Evolutionary conservation across 768 basidiomycete genomes (phyloP).

Genomic region (Suillus variegatus): DNA sequence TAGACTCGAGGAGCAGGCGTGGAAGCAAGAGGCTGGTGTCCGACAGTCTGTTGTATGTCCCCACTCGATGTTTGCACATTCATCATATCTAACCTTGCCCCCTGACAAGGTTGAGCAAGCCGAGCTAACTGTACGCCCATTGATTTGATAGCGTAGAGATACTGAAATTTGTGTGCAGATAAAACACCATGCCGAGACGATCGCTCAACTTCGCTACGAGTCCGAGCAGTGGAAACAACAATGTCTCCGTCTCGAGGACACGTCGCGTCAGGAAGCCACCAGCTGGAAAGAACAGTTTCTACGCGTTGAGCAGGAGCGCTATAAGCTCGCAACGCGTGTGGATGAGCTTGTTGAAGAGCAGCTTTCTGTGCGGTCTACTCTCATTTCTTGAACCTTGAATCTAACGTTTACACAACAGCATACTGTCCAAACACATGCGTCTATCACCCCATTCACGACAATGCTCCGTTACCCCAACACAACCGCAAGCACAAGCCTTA

Average conservation of each 20-base stretch:
- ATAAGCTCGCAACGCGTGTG: slow-evolving; percentile 53
- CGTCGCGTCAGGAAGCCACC: slow-evolving; percentile 48
- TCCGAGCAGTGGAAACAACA: slow-evolving; percentile 75
- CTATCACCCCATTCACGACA: slow-evolving; percentile 35
- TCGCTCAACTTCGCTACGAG: slow-evolving; percentile 64
- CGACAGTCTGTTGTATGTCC: slow-evolving; percentile 52
- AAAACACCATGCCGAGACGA: slow-evolving; percentile 59
- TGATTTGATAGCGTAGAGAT: slow-evolving; percentile 3
- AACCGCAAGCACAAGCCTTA: slow-evolving; percentile 6
- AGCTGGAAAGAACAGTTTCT: slow-evolving; percentile 84
- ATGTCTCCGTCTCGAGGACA: slow-evolving; percentile 46
- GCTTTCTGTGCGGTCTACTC: slow-evolving; percentile 39
- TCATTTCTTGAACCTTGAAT: not conserved
- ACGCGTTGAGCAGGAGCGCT: slow-evolving; percentile 70
- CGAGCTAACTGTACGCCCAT: slow-evolving; percentile 50
- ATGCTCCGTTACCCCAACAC: slow-evolving; percentile 24
- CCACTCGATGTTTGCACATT: slow-evolving; percentile 13
- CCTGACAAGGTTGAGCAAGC: slow-evolving; percentile 50
- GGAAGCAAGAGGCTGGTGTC: slow-evolving; percentile 43
- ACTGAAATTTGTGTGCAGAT: slow-evolving; percentile 37
- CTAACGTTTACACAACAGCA: slow-evolving; percentile 8
- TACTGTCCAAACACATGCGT: slow-evolving; percentile 16
- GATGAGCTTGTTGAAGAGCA: slow-evolving; percentile 60
- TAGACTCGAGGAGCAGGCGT: slow-evolving; percentile 47
- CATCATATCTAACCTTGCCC: slow-evolving; percentile 11